Evolutionary conservation across 179 eudicot genomes (phyloP), one percentile per base, ranked within the genome.

Genomic region (Beta corolliflora): DNA sequence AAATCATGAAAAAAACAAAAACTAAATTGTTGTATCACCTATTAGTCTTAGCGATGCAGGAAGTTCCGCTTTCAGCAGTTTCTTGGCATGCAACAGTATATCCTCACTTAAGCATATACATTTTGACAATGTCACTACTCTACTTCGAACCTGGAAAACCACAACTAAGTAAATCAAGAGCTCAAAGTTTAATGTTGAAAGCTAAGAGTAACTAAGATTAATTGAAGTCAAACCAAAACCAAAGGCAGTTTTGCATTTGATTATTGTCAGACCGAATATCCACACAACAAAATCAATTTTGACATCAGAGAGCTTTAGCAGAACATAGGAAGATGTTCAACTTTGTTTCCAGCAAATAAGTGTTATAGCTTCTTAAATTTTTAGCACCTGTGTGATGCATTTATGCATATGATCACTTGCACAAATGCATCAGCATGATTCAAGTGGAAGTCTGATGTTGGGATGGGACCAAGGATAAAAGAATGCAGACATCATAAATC

Each of bases 1-100:
- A 58, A 19, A 74, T 15, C 44, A 7, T 9, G 13, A 5, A 7
- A 56, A 14, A 29, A 29, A 25, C 25, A 25, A 15, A 66, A 50
- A 31, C 41, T 53, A 75, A 60, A 41, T 53, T 29, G 41, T 7
- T 56, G 14, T 61, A 80, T 25, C 86, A 95, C 99, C 99, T 76
- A 95, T 95, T 15, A 95, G 91, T 78, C 99, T 89, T 63, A 94
- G 65, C 50, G 98, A 92, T 79, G 88, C 82, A 44, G 99, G 98
- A 84, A 95, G 91, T 90, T 95, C 99, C 79, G 93, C 98, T 90
- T 92, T 94, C 71, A 95, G 88, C 84, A 95, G 88, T 85, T 92
- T 92, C 78, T 85, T 89, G 46, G 95, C 96, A 86, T 95, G 92
- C 87, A 69, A 89, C 84, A 94, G 82, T 68, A 95, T 94, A 83